Conservation (phyloP, 257 asterid genomes). For the Scutellaria galericulata region DNA sequence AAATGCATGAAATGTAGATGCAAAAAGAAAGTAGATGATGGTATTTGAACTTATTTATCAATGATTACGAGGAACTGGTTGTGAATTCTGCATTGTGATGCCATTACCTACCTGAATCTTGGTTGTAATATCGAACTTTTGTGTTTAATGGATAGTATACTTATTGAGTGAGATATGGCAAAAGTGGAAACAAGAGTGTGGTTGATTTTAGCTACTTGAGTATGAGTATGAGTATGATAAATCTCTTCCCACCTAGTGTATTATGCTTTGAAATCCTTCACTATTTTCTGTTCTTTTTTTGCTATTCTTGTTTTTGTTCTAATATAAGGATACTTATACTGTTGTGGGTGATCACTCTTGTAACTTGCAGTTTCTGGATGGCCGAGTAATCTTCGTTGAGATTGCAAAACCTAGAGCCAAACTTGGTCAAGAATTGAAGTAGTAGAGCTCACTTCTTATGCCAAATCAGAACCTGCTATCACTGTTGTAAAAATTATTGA, state of each 20-base stretch:
- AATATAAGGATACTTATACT: not conserved
- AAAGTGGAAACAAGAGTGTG: not conserved
- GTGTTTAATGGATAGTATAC: not conserved
- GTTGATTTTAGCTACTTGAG: not conserved
- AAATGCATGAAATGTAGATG: not conserved
- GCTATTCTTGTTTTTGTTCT: no score
- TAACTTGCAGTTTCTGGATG: slow-evolving; percentile 74
- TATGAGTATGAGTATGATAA: slow-evolving; percentile 7
- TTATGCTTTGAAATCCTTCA: not conserved
- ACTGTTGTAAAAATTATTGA: no score
- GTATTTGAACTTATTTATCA: not conserved
- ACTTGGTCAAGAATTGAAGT: slow-evolving; percentile 43
- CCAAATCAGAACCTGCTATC: no score
- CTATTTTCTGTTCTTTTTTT: not conserved
- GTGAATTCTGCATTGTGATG: not conserved
- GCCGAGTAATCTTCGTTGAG: slow-evolving; percentile 85
- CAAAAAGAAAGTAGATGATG: slow-evolving; percentile 6
- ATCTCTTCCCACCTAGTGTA: not conserved
- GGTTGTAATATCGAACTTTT: not conserved
- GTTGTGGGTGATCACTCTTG: not conserved
- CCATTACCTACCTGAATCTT: not conserved
- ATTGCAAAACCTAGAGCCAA: slow-evolving; percentile 65
- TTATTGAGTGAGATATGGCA: not conserved
- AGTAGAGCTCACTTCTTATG: slow-evolving; percentile 26
- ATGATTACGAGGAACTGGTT: not conserved